Conservation (phyloP, 768 basidiomycete genomes). For the Boletellus ananiceps region DNA sequence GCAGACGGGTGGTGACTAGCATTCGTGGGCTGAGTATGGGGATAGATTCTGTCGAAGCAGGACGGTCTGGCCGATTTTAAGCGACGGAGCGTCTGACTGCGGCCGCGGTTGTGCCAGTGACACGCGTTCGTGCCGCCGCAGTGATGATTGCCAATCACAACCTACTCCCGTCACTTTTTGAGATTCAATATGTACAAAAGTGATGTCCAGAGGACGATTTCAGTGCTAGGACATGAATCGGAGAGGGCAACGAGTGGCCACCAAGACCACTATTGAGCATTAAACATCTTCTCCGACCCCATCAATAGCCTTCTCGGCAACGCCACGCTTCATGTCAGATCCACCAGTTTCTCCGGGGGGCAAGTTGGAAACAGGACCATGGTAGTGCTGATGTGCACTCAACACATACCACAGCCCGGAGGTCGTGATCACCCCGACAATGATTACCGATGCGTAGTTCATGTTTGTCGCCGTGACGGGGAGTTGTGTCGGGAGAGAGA, state of each 20-base stretch:
- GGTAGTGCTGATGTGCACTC: conserved; percentile 50
- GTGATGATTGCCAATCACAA: not conserved
- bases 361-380: conserved; percentile 53
- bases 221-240: too few relatives aligned
- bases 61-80: not conserved
- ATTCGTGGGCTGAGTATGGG: conserved; percentile 4
- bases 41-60: too few relatives aligned
- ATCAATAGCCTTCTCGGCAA: not conserved
- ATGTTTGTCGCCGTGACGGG: conserved; percentile 47
- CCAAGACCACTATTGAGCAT: too few relatives aligned
- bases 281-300: too few relatives aligned
- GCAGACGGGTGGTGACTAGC: conserved; percentile 32
- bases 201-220: not conserved
- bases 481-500: conserved; percentile 45
- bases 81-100: conserved; percentile 6
- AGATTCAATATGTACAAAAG: not conserved
- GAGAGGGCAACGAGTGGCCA: too few relatives aligned
- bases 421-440: conserved; percentile 16
- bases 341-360: conserved; percentile 4
- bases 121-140: too few relatives aligned
- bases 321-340: not conserved
- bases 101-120: conserved; percentile 15
- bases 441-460: conserved; percentile 46
- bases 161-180: not conserved
- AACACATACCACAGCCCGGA: conserved; percentile 49